These are phyloP conservation scores for Podospora appendiculata DNA, from an alignment of 495 filamentous ascomycete genomes.

Conservation along the genomic window DNA sequence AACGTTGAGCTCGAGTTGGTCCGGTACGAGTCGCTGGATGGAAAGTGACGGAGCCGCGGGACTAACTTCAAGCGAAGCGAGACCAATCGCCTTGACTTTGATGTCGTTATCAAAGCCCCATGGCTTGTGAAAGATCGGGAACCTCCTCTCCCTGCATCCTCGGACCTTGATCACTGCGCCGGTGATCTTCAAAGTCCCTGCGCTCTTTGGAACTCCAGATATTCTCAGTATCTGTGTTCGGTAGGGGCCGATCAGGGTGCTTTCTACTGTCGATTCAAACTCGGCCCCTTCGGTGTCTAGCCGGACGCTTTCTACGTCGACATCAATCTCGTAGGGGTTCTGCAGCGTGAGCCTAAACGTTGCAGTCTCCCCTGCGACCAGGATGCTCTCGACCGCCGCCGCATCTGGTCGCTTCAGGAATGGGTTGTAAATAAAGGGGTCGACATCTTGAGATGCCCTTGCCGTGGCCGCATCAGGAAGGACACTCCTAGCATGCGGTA, in stretches of 20 bases:
- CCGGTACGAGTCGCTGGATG: constrained; percentile 32
- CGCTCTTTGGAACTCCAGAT: constrained; percentile 53
- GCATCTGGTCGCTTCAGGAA: constrained; percentile 62
- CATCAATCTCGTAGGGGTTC: constrained; percentile 87
- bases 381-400: constrained; percentile 49
- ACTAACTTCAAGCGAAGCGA: constrained; percentile 48
- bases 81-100: constrained; percentile 69
- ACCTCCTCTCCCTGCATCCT: constrained; percentile 72
- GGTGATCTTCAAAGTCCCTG: constrained; percentile 63
- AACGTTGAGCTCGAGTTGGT: constrained; percentile 55
- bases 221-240: constrained; percentile 72
- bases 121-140: constrained; percentile 70
- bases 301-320: constrained; percentile 77
- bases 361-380: constrained; percentile 70
- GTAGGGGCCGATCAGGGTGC: constrained; percentile 66
- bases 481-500: constrained; percentile 63
- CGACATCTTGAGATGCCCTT: constrained; percentile 50
- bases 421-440: constrained; percentile 90
- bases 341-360: constrained; percentile 77
- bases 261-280: constrained; percentile 58
- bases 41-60: constrained; percentile 21
- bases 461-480: constrained; percentile 53
- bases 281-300: constrained; percentile 63
- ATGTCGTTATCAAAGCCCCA: constrained; percentile 64
- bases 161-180: constrained; percentile 74